These are phyloP conservation scores for Asterophora parasitica DNA, from an alignment of 768 basidiomycete genomes.

Conservation along the genomic window DNA sequence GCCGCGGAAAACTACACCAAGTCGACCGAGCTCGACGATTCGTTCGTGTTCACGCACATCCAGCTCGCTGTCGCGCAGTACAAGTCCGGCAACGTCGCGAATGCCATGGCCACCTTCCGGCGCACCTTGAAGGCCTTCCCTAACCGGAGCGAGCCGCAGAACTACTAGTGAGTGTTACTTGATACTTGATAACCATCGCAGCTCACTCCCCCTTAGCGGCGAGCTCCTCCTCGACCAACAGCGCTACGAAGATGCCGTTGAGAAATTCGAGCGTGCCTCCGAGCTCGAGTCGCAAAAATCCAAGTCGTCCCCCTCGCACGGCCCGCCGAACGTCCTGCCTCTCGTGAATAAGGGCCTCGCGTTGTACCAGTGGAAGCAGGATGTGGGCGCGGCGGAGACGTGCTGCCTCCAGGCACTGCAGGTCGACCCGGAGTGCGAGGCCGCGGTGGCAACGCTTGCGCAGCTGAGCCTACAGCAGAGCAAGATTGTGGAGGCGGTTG, in stretches of 20 bases:
- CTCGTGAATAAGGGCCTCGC: constrained; percentile 98
- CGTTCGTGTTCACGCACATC: constrained; percentile 95
- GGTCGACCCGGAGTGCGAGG: constrained; percentile 92
- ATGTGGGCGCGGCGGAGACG: constrained; percentile 73
- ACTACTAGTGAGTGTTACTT: constrained; percentile 77
- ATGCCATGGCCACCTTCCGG: constrained; percentile 89
- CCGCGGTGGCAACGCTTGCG: constrained; percentile 92
- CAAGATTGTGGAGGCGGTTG: constrained; percentile 79
- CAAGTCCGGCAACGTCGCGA: constrained; percentile 73
- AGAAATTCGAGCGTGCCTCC: constrained; percentile 89
- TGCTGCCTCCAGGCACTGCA: constrained; percentile 85
- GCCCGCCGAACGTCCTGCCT: constrained; percentile 77
- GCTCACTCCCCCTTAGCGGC: constrained; percentile 54
- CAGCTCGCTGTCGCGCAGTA: constrained; percentile 97
- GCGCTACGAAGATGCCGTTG: constrained; percentile 80
- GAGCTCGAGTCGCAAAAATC: constrained; percentile 82
- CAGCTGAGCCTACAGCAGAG: constrained; percentile 90
- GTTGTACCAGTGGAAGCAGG: constrained; percentile 93
- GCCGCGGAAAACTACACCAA: constrained; percentile 91
- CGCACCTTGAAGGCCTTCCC: constrained; percentile 83
- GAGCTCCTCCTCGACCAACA: constrained; percentile 92
- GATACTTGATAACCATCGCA: too few relatives aligned
- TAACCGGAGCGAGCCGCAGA: constrained; percentile 80
- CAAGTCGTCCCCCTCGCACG: constrained; percentile 37
- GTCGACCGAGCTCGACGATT: constrained; percentile 79